Percentiles rank a stretch among this genome's conserved stretches.
Conservation (phyloP, 768 basidiomycete genomes). For the Fomitopsis pulvina region DNA sequence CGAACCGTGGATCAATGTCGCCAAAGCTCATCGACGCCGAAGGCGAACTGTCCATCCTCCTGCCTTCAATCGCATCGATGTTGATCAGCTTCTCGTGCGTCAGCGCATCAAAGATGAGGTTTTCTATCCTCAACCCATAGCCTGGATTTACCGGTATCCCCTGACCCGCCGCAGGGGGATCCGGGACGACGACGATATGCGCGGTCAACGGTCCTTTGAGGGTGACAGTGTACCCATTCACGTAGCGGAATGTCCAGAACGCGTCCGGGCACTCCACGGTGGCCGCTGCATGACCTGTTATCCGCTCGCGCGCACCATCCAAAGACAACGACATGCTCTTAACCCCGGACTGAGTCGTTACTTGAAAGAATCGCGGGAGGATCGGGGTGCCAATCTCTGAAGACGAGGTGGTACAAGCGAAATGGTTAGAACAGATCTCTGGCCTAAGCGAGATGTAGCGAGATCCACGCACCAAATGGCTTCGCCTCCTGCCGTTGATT, state of each 20-base stretch:
- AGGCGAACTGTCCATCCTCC: constrained; percentile 37
- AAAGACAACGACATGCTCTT: constrained; percentile 76
- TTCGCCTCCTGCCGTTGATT: constrained; percentile 75
- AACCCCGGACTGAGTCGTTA: constrained; percentile 80
- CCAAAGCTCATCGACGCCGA: constrained; percentile 13
- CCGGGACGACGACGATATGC: constrained; percentile 40
- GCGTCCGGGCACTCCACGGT: constrained; percentile 69
- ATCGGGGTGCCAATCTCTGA: constrained; percentile 77
- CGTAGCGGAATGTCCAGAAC: constrained; percentile 78
- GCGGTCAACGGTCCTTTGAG: constrained; percentile 70
- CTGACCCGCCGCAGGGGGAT: constrained; percentile 9
- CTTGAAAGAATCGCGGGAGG: constrained; percentile 78
- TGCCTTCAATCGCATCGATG: constrained; percentile 54
- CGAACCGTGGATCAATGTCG: constrained; percentile 27
- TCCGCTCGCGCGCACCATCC: constrained; percentile 69
- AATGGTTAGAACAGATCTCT: background rate
- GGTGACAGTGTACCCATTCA: constrained; percentile 72
- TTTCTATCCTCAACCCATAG: constrained; percentile 56
- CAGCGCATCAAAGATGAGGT: constrained; percentile 68
- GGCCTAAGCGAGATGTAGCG: constrained; percentile 4
- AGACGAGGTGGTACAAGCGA: background rate
- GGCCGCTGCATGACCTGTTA: constrained; percentile 36
- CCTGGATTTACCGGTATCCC: background rate
- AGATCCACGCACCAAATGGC: constrained; percentile 59
- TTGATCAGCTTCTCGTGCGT: constrained; percentile 68